phyloP scores from a whole-genome alignment of 1,139 yeast species.

The Zygoascus hellenicus region DNA sequence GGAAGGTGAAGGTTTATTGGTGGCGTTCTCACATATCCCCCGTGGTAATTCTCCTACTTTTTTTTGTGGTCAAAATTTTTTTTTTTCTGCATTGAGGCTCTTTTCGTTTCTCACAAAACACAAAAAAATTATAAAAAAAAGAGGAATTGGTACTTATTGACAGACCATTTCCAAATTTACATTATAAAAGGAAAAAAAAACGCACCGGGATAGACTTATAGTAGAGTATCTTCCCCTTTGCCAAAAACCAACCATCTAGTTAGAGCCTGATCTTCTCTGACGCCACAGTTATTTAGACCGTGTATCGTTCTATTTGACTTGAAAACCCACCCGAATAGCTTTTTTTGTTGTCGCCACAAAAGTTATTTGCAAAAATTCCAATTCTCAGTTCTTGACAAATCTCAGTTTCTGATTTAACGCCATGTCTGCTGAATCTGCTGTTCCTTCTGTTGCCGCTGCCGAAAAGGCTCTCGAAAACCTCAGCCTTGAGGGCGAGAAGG shows the following conservation, averaged over 20 bases:
- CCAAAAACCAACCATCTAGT: too few relatives aligned
- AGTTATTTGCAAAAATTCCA: too few relatives aligned
- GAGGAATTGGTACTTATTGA: too few relatives aligned
- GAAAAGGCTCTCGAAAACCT: conserved; percentile 37
- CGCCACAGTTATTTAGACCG: too few relatives aligned
- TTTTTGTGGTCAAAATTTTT: conserved; percentile 2
- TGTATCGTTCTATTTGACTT: too few relatives aligned
- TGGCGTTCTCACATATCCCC: neutral
- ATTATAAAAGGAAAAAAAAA: neutral
- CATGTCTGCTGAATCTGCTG: conserved; percentile 24
- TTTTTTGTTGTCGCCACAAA: too few relatives aligned
- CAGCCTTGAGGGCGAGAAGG: conserved; percentile 28
- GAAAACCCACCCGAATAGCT: too few relatives aligned
- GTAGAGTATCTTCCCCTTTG: too few relatives aligned
- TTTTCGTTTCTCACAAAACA: conserved; percentile 7
- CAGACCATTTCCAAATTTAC: conserved; percentile 1
- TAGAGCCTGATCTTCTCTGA: too few relatives aligned
- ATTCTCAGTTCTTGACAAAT: too few relatives aligned
- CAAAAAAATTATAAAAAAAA: neutral
- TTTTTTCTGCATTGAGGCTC: conserved; percentile 2
- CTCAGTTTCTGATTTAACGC: too few relatives aligned
- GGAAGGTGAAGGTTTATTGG: conserved; percentile 8
- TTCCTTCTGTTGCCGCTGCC: conserved; percentile 37
- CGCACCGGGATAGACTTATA: neutral
- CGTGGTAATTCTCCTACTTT: neutral